A percentile compares a stretch with the other conserved stretches of the same genome.
phyloP scores from a whole-genome alignment of 202 grass and related monocot species.

The Schoenoplectus tabernaemontani region DNA sequence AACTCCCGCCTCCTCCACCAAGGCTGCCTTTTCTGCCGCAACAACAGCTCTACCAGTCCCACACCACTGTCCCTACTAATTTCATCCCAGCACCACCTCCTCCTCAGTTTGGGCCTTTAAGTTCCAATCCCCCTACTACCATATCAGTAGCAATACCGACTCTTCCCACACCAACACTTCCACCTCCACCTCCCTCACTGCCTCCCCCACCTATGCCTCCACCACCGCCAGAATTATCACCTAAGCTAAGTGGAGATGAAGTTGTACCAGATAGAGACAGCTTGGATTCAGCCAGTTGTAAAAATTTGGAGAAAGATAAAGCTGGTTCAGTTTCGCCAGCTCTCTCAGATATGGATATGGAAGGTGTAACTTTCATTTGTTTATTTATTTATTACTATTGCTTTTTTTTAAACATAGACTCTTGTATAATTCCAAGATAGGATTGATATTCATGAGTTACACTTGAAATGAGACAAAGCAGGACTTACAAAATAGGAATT shows the following conservation, averaged over 20 bases:
- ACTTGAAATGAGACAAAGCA: no score
- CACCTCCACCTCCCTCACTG: slow-evolving; percentile 32
- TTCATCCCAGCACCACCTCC: slow-evolving; percentile 19
- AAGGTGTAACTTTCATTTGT: slow-evolving; percentile 36
- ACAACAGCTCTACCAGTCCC: slow-evolving; percentile 21
- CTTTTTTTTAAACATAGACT: not conserved
- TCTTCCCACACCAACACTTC: slow-evolving; percentile 7
- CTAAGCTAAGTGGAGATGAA: slow-evolving; percentile 23
- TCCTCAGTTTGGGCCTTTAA: slow-evolving; percentile 19
- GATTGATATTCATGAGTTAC: not conserved
- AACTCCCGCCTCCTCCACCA: slow-evolving; percentile 18
- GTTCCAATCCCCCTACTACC: slow-evolving; percentile 21
- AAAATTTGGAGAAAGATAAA: slow-evolving; percentile 26
- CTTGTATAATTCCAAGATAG: not conserved
- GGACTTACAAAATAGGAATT: no score
- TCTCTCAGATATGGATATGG: slow-evolving; percentile 94
- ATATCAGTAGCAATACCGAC: slow-evolving; percentile 23
- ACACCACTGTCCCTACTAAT: slow-evolving; percentile 28
- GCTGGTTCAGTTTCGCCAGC: slow-evolving; percentile 29
- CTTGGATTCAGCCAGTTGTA: not conserved
- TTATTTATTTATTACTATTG: not conserved
- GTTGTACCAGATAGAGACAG: slow-evolving; percentile 18
- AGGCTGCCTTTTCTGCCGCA: slow-evolving; percentile 14
- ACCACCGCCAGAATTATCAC: slow-evolving; percentile 18
- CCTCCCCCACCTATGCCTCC: slow-evolving; percentile 32